These are phyloP conservation scores for Russula virescens DNA, from an alignment of 768 basidiomycete genomes.

Conservation along the genomic window DNA sequence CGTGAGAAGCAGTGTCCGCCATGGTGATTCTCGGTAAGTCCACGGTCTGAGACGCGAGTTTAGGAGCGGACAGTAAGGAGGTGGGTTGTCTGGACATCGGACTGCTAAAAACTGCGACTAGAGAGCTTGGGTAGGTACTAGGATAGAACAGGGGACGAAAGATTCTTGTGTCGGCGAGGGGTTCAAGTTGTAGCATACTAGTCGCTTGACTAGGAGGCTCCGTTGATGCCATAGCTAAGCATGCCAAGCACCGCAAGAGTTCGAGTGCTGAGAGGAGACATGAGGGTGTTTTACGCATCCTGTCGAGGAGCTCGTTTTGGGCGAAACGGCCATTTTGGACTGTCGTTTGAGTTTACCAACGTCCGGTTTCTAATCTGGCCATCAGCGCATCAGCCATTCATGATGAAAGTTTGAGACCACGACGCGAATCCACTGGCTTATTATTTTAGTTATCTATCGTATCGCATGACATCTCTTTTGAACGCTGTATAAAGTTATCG, in stretches of 20 bases:
- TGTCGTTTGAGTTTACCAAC: not conserved
- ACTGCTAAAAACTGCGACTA: too few species aligned
- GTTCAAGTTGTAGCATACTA: not conserved
- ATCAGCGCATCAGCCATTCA: not conserved
- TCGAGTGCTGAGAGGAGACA: not conserved
- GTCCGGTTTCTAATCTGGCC: conserved; percentile 2
- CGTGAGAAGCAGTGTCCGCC: not conserved
- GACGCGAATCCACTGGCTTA: too few species aligned
- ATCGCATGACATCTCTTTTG: too few species aligned
- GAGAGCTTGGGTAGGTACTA: not conserved
- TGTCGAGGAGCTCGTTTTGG: not conserved
- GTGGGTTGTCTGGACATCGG: too few species aligned
- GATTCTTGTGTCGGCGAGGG: not conserved
- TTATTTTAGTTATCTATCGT: too few species aligned
- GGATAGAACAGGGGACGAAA: conserved; percentile 4
- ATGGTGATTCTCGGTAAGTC: too few species aligned
- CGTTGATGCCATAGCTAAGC: too few species aligned
- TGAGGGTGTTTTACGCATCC: not conserved
- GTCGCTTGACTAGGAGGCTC: too few species aligned
- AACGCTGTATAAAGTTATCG: too few species aligned
- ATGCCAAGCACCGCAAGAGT: not conserved
- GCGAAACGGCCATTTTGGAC: not conserved
- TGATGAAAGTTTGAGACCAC: not conserved
- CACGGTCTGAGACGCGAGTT: too few species aligned
- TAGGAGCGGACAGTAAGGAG: too few species aligned